A percentile compares a stretch with the other conserved stretches of the same genome.
phyloP scores from a whole-genome alignment of 2,329 filamentous ascomycete genomes.

The Penicillium thymicola region DNA sequence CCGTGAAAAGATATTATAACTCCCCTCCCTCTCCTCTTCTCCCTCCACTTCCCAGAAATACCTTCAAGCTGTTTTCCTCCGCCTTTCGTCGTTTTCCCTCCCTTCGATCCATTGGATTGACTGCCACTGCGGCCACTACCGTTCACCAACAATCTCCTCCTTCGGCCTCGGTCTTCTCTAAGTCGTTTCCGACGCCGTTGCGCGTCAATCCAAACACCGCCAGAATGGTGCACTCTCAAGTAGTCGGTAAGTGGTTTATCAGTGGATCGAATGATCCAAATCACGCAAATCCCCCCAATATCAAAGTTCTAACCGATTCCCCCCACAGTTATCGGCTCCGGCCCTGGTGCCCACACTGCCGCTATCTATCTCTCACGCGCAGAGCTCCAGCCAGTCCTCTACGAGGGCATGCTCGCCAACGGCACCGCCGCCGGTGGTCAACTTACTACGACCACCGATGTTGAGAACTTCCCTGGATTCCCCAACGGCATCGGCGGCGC shows the following conservation, averaged over 20 bases:
- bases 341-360: conserved; percentile 94
- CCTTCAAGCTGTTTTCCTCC: conserved; percentile 91
- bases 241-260: conserved; percentile 68
- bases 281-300: neutral
- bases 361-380: conserved; percentile 94
- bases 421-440: conserved; percentile 95
- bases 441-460: conserved; percentile 95
- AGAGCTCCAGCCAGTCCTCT: conserved; percentile 90
- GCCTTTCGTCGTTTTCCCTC: conserved; percentile 64
- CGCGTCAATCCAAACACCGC: conserved; percentile 39
- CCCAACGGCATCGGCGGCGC: conserved; percentile 80
- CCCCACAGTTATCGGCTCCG: conserved; percentile 73
- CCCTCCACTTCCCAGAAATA: conserved; percentile 26
- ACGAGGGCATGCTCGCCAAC: conserved; percentile 97
- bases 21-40: conserved; percentile 10
- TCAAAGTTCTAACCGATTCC: conserved; percentile 15
- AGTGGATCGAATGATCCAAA: conserved; percentile 12
- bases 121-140: conserved; percentile 69
- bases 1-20: conserved; percentile 11
- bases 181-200: conserved; percentile 37
- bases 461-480: conserved; percentile 98
- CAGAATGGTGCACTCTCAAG: conserved; percentile 83
- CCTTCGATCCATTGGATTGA: conserved; percentile 69
- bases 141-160: conserved; percentile 58
- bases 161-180: conserved; percentile 35